A percentile compares a stretch with the other conserved stretches of the same genome.
phyloP scores from a whole-genome alignment of 2,329 filamentous ascomycete genomes.

The Aureobasidium sp. region DNA sequence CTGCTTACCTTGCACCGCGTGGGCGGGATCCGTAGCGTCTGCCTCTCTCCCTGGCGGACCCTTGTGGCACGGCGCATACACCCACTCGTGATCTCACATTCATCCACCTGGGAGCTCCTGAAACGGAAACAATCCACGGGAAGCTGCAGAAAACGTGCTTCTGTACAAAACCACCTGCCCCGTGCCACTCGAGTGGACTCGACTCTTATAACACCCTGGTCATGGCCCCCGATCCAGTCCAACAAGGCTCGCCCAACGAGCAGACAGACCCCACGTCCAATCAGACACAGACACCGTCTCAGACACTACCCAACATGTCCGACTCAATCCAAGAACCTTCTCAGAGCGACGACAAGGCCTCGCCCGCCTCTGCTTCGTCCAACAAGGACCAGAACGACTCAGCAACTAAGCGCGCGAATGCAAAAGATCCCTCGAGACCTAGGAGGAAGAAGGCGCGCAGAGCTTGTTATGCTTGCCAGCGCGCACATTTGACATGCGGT shows the following conservation, averaged over 20 bases:
- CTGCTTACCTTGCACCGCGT: conserved; percentile 16
- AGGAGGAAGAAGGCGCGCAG: conserved; percentile 91
- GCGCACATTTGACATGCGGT: conserved; percentile 97
- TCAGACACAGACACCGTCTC: neutral
- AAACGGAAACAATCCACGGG: conserved; percentile 13
- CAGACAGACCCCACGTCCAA: neutral
- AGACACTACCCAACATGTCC: conserved; percentile 33
- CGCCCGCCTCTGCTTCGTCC: conserved; percentile 23
- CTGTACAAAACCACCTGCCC: neutral
- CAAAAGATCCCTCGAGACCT: conserved; percentile 85
- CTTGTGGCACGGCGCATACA: conserved; percentile 13
- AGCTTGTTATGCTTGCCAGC: conserved; percentile 93
- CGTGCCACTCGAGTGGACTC: conserved; percentile 9
- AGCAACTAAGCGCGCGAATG: conserved; percentile 38
- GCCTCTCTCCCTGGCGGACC: neutral
- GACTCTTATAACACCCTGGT: neutral
- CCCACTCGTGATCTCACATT: conserved; percentile 12
- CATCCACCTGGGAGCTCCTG: conserved; percentile 9
- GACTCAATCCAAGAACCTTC: conserved; percentile 34
- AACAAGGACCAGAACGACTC: conserved; percentile 27
- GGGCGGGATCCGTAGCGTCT: neutral
- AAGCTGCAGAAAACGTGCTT: conserved; percentile 15
- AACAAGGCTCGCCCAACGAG: neutral
- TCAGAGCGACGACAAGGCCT: conserved; percentile 32
- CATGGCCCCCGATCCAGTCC: conserved; percentile 24